Base-by-base conservation (phyloP, 441 rosid species). In the Bocquillonia castaneifolia region DNA sequence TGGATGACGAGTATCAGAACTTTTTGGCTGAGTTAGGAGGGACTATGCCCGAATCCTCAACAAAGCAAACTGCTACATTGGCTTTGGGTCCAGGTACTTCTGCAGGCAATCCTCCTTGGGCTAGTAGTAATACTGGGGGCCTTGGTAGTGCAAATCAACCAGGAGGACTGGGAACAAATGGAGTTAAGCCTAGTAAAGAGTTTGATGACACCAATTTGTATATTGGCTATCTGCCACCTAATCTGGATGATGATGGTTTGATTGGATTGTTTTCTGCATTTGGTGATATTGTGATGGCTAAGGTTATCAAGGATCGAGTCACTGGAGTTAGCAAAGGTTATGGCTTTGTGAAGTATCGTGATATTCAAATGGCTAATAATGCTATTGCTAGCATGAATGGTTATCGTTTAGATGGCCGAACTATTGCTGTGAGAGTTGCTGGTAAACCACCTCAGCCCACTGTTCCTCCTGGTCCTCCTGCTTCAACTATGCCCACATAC, bases 1-100 rank as follows among this genome's bases (percentile, higher is more conserved):
- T 90, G 99, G 96, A 94, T 80, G 99, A 94, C 61, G 97, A 94
- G 66, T 94, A 94, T 77, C 97, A 83, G 82, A 92, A 88, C 69
- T 91, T 94, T 79, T 84, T 87, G 88, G 97, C 97, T 1, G 96
- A 92, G 79, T 75, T 94, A 63, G 91, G 97, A 44, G 96, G 89
- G 63, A 86, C 94, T 23, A 85, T 92, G 77, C 98, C 99, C 53
- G 99, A 92, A 70, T 88, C 97, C 5, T 78, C 89, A 31, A 86
- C 79, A 70, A 90, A 90, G 77, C 94, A 85, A 78, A 87, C 66
- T 56, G n/a, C 80, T 63, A 73, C 86, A 32, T 79, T 87, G 77
- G 93, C 96, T 66, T 73, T 87, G 77, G 91, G 93, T 66, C 65
- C 93, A 0, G 85, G 91, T 57, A 78, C 80, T 76, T 78, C 89